Percentiles rank a stretch among this genome's conserved stretches.
phyloP scores from a whole-genome alignment of 345 rosid species.

The Toxicodendron radicans region DNA sequence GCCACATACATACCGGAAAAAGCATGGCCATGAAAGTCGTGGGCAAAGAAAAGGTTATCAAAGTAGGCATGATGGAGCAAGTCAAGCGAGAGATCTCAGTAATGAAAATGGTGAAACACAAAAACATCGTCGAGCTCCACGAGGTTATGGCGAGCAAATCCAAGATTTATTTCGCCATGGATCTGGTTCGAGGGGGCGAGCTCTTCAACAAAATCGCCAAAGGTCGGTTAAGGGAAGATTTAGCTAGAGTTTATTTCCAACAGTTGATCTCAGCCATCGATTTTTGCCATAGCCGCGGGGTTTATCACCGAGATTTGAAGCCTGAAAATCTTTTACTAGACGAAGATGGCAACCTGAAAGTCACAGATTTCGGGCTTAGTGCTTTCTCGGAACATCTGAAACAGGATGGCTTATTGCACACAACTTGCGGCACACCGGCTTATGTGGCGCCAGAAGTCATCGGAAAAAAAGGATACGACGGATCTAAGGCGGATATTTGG shows the following conservation, averaged over 20 bases:
- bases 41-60: constrained; percentile 81
- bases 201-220: constrained; percentile 63
- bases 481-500: constrained; percentile 91
- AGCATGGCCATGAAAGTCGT: constrained; percentile 89
- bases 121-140: constrained; percentile 76
- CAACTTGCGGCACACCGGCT: constrained; percentile 92
- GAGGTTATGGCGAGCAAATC: constrained; percentile 97
- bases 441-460: constrained; percentile 95
- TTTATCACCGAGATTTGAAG: constrained; percentile 84
- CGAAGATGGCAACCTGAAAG: constrained; percentile 75
- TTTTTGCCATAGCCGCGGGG: constrained; percentile 94
- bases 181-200: constrained; percentile 89
- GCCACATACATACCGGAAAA: constrained; percentile 54
- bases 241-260: constrained; percentile 73
- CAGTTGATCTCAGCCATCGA: constrained; percentile 83
- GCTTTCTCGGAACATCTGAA: constrained; percentile 75
- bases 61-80: constrained; percentile 87
- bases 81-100: constrained; percentile 88
- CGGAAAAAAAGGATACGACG: constrained; percentile 80
- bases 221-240: constrained; percentile 73
- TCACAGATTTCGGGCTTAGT: constrained; percentile 86
- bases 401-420: constrained; percentile 77
- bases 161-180: constrained; percentile 93
- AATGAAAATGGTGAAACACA: constrained; percentile 93
- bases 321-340: constrained; percentile 84